Conservation (phyloP, 2,329 filamentous ascomycete genomes). For the Colletotrichum liriopes region DNA sequence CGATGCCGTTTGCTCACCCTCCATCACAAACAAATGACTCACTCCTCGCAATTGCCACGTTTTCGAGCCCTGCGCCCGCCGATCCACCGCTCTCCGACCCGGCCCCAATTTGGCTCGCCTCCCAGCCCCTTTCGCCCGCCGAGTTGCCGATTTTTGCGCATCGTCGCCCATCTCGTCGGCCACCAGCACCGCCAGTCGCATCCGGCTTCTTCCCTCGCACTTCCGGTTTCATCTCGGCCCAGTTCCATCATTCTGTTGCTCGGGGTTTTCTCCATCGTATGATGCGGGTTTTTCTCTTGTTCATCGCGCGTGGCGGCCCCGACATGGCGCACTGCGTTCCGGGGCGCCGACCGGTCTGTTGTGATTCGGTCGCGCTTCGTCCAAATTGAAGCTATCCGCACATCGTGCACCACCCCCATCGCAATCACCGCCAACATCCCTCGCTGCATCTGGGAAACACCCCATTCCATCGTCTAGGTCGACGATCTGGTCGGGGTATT, state of each 20-base stretch:
- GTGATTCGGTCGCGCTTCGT: conserved; percentile 22
- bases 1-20: conserved; percentile 32
- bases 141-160: conserved; percentile 35
- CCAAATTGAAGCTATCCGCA: conserved; percentile 44
- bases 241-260: conserved; percentile 5
- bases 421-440: conserved; percentile 16
- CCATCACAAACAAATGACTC: conserved; percentile 39
- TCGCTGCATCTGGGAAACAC: conserved; percentile 16
- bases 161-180: conserved; percentile 27
- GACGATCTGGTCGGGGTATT: conserved; percentile 27
- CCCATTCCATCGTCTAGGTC: conserved; percentile 30
- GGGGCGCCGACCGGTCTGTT: background rate
- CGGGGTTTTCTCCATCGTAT: conserved; percentile 27
- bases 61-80: conserved; percentile 26
- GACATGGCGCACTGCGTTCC: conserved; percentile 19
- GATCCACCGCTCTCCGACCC: conserved; percentile 22
- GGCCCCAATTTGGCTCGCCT: conserved; percentile 38
- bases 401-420: conserved; percentile 39
- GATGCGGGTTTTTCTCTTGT: background rate
- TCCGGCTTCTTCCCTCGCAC: conserved; percentile 15
- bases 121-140: conserved; percentile 35
- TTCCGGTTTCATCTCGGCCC: conserved; percentile 23
- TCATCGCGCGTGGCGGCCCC: conserved; percentile 4
- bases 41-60: conserved; percentile 16
- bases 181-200: conserved; percentile 35